Evolutionary conservation across 202 grass and related monocot species (phyloP).

Genomic region (Schoenoplectus triqueter): DNA sequence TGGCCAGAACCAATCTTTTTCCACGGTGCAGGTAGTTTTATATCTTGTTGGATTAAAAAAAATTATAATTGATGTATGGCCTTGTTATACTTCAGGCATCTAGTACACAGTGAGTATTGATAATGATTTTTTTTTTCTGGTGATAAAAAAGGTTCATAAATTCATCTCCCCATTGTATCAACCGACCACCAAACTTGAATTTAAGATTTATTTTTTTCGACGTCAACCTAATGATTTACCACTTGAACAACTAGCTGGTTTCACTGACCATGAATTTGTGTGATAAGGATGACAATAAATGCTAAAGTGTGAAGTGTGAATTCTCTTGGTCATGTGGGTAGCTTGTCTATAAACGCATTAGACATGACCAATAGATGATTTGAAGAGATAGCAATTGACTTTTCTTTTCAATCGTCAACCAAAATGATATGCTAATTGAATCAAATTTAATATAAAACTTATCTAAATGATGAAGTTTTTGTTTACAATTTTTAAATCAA

Average conservation of each 20-base stretch:
- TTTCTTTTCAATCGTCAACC: too few species aligned
- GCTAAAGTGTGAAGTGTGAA: too few species aligned
- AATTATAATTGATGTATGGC: background rate
- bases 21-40: background rate
- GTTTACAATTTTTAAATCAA: too few species aligned
- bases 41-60: background rate
- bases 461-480: too few species aligned
- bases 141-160: background rate
- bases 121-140: background rate
- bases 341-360: background rate
- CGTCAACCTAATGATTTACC: background rate
- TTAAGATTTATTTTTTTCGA: background rate
- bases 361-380: background rate
- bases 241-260: background rate
- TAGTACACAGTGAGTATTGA: background rate
- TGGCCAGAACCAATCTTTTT: background rate
- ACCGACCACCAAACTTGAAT: background rate
- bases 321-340: background rate
- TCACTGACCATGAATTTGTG: background rate
- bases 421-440: too few species aligned
- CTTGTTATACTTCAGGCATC: background rate
- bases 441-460: too few species aligned
- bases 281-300: background rate
- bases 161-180: background rate
- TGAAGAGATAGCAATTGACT: too few species aligned